Evolutionary conservation across 345 rosid species (phyloP), one percentile per base, ranked within the genome.

Genomic region (Lumnitzera racemosa): DNA sequence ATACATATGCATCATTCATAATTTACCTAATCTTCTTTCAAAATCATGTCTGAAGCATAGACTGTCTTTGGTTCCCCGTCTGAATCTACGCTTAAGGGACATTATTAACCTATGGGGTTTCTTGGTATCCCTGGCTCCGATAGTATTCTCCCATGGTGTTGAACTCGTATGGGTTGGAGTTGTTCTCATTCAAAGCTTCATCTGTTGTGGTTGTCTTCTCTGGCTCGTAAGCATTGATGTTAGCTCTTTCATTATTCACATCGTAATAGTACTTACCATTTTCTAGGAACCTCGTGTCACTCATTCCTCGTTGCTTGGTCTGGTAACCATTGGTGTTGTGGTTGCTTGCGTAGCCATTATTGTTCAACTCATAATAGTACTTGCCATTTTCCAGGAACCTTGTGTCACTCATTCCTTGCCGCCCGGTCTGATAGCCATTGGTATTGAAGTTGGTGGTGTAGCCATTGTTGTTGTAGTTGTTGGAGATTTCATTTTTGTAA

Each of bases 61-160:
- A 36, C 15, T 47, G 20, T 49, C 15, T 47, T 52, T 62, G 23
- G 0, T 16, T 64, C 20, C 31, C 36, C 46, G 20, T 15, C 12
- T 4, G 55, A 48, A 46, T 49, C 36, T 29, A 16, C 43, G 5
- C 47, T 72, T 68, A 87, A 56, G 95, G 95, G 60, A 64, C 52
- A 24, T 63, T 71, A 61, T 63, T 71, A 61, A 66, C 77, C 52
- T 65, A 73, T 5, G 51, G 71, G 62, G 46, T 68, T 51, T 56
- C 64, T 17, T 59, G 67, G 24, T 74, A 67, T 31, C 62, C 67
- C 57, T 76, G 75, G 66, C 65, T 73, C 62, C 76, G 75, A 69
- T 80, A 75, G 66, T 72, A 79, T 65, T 77, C 83, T 49, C 76
- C 88, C 88, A 80, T 79, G 50, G 81, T 75, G 61, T 78, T 76